Conservation (phyloP, 2,329 filamentous ascomycete species). For the Botrytis squamosa region DNA sequence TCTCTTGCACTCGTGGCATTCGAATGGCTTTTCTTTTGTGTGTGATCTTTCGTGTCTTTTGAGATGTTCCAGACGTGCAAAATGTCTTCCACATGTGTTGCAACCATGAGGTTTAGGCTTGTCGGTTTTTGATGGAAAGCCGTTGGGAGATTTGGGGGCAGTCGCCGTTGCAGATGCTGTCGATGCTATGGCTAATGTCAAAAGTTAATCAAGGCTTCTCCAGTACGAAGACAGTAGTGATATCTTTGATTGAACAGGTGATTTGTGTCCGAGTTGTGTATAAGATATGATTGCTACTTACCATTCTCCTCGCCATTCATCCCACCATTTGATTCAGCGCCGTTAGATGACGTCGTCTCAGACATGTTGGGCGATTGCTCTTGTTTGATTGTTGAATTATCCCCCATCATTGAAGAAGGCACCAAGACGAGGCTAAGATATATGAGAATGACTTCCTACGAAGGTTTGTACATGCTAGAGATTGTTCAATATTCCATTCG, state of each 20-base stretch:
- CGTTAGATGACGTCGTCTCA: conserved; percentile 35
- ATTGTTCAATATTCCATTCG: conserved; percentile 31
- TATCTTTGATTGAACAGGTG: neutral
- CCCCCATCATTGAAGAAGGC: conserved; percentile 32
- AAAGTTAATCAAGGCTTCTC: neutral
- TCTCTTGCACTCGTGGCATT: conserved; percentile 89
- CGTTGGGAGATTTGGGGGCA: conserved; percentile 34
- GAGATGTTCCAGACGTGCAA: conserved; percentile 91
- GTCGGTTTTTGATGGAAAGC: conserved; percentile 83
- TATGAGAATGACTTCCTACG: conserved; percentile 28
- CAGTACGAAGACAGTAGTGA: neutral
- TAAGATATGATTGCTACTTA: conserved; percentile 27
- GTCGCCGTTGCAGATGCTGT: conserved; percentile 25
- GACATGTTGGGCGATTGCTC: conserved; percentile 36
- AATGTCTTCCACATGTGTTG: conserved; percentile 84
- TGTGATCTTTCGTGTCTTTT: conserved; percentile 98
- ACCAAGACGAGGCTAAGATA: conserved; percentile 22
- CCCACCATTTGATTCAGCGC: conserved; percentile 31
- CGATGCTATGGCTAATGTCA: conserved; percentile 12
- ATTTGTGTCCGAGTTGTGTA: neutral
- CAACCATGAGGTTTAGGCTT: conserved; percentile 96
- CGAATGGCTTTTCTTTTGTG: conserved; percentile 96
- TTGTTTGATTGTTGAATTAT: conserved; percentile 32
- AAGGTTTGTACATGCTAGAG: conserved; percentile 34
- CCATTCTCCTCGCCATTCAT: conserved; percentile 36